Evolutionary conservation across 352 stramenopile species (phyloP), one percentile per base, ranked within the genome.

Genomic region (Globisporangium paroecandrum): DNA sequence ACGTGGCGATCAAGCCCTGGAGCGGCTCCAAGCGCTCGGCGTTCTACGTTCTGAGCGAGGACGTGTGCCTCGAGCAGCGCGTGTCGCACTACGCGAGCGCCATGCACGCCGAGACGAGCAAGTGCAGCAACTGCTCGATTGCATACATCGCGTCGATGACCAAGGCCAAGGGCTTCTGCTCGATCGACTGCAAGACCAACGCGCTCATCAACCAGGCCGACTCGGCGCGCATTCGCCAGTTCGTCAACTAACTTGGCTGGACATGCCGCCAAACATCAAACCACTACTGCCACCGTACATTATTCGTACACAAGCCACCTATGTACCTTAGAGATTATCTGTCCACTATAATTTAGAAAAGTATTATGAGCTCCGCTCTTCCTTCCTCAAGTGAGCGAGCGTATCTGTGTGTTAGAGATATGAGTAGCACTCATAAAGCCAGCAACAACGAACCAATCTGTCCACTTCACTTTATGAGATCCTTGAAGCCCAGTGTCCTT

Each of bases 131-230:
- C 74, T 94, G 87, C 80, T 66, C 81, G 58, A 79, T 86, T 70
- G 85, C 78, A 62, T 94, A 82, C 72, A 74, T 93, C 61, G 83
- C 88, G 69, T 76, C 75, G 41, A 64, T 90, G 53, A 78, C 85
- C n/a, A 75, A 81, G 2, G 76, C 69, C 20, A 81, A 81, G n/a
- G 85, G 83, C 58, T 94, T 94, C 65, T 94, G 85, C 76, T 93
- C 82, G 4, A 92, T 94, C 65, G 87, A 94, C 78, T 94, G 87
- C 78, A 94, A 94, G 76, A 94, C 85, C 32, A 93, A 92, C 70
- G 74, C 87, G 54, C 69, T 89, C 64, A 85, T 93, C 74, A 91
- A 66, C 71, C 77, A 87, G 60, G 82, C 79, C 4, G 85, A 93
- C 74, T 88, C 85, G 68, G 85, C 82, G 54, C 81, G 72, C 66